phyloP scores from a whole-genome alignment of 2,329 filamentous ascomycete species.

The Sordariomycetes sp. region DNA sequence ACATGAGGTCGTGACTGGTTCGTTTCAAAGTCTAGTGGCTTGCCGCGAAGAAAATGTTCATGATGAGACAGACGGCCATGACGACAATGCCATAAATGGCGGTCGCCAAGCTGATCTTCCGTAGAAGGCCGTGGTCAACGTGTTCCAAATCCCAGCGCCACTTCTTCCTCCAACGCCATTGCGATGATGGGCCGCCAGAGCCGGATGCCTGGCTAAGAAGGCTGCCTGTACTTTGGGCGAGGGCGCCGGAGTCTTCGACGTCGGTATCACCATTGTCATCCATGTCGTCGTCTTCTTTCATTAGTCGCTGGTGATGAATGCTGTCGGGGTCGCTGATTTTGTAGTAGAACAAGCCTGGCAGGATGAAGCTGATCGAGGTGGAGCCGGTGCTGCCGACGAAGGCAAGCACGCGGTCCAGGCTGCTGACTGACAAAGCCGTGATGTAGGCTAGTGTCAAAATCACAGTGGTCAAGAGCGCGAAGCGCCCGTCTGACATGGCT shows the following conservation, averaged over 20 bases:
- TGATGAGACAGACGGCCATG: constrained; percentile 79
- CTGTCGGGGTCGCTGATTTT: constrained; percentile 92
- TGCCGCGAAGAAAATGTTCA: constrained; percentile 73
- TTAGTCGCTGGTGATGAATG: constrained; percentile 71
- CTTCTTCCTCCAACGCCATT: constrained; percentile 44
- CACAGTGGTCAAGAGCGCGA: constrained; percentile 77
- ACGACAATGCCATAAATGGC: constrained; percentile 78
- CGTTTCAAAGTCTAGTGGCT: constrained; percentile 10
- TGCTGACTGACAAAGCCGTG: constrained; percentile 83
- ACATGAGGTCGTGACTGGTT: no score
- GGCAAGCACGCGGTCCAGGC: constrained; percentile 81
- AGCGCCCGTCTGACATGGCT: constrained; percentile 76
- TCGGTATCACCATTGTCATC: constrained; percentile 45
- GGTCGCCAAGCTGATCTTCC: constrained; percentile 65
- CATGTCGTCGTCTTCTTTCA: constrained; percentile 89
- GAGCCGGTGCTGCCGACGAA: constrained; percentile 93
- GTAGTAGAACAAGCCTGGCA: constrained; percentile 95
- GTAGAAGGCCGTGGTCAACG: constrained; percentile 55
- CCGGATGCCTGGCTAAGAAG: constrained; percentile 30
- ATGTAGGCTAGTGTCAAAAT: constrained; percentile 81
- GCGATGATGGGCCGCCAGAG: constrained; percentile 17
- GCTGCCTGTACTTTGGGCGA: constrained; percentile 36
- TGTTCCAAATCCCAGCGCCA: constrained; percentile 53
- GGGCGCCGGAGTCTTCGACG: constrained; percentile 33
- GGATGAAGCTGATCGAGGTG: constrained; percentile 93